Base-by-base conservation (phyloP, 164 flowering plant genomes). In the Aristolochia contorta region DNA sequence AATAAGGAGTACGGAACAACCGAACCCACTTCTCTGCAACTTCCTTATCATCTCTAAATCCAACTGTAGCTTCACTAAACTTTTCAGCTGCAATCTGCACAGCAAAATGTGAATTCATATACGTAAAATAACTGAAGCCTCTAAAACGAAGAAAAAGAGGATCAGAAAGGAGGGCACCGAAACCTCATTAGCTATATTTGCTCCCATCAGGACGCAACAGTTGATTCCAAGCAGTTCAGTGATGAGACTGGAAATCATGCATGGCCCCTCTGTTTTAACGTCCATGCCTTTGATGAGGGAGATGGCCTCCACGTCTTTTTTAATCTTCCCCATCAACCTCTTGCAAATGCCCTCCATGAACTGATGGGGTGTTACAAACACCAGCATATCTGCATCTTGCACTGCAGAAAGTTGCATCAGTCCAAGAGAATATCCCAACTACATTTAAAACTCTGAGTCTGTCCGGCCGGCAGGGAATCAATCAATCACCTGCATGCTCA, bases 141-240 rank as follows among this genome's bases (percentile, higher is more conserved):
- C 21, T 18, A 24, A n/a, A 2, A 20, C 21, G 53, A 33, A 16
- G 37, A 22, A 25, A 15, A 21, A 12, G 24, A 37, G 10, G 48
- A 10, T 19, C 21, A 43, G 12, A 6, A 37, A 13, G 24, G n/a
- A 43, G 43, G 27, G 60, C 25, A 24, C 30, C n/a, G 15, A n/a
- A n/a, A 84, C 98, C 91, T 93, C 98, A 61, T 86, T 81, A 24
- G 97, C 97, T 32, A 93, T 90, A 76, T 93, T 93, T 30, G 98
- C 96, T 0, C 98, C 98, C 98, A 93, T 93, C 19, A 93, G 76
- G 55, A 93, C 98, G 65, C 91, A 93, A 61, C 98, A 93, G 63
- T 84, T 87, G 41, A 86, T 69, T 19, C 89, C 83, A 53, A 93
- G 86, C 50, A 70, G 71, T 60, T 84, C 74, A 12, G 89, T 70